These are phyloP conservation scores for Chamaecyparis obtusa DNA, from an alignment of 75 land plant species.

Conservation along the genomic window DNA sequence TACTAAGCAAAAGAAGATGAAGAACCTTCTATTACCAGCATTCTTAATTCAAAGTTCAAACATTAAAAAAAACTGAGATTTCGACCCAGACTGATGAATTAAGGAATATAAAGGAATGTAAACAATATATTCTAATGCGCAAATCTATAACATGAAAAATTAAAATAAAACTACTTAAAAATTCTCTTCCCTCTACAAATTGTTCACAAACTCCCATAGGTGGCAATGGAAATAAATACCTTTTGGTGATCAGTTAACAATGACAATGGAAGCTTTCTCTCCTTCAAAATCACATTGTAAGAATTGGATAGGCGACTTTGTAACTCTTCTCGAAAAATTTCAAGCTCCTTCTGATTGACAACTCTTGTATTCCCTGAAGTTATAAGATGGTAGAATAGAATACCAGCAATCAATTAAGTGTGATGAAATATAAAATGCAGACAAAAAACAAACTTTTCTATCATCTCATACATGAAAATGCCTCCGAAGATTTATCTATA, in stretches of 20 bases:
- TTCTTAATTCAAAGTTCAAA: not conserved
- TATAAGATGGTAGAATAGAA: conserved; percentile 4
- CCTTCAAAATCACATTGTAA: conserved; percentile 89
- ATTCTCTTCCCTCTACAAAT: not conserved
- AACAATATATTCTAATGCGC: no score
- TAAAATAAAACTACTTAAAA: not conserved
- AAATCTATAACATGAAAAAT: not conserved
- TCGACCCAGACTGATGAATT: not conserved
- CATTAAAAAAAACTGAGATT: not conserved
- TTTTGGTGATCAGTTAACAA: conserved; percentile 84
- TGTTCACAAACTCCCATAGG: not conserved
- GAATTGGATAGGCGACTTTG: conserved; percentile 61
- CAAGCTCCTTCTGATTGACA: conserved; percentile 88
- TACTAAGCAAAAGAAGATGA: not conserved
- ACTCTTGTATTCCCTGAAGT: conserved; percentile 78
- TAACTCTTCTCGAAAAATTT: conserved; percentile 88
- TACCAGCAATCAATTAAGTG: not conserved
- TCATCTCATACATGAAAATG: not conserved
- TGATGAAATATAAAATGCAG: not conserved
- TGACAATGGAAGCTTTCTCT: conserved; percentile 82
- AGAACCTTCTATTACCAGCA: not conserved
- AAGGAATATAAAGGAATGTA: not conserved
- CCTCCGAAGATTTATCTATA: not conserved
- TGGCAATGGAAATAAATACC: conserved; percentile 27
- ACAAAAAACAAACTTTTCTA: not conserved